Conservation (phyloP, 2,329 filamentous ascomycete species). For the Neonectria magnoliae region DNA sequence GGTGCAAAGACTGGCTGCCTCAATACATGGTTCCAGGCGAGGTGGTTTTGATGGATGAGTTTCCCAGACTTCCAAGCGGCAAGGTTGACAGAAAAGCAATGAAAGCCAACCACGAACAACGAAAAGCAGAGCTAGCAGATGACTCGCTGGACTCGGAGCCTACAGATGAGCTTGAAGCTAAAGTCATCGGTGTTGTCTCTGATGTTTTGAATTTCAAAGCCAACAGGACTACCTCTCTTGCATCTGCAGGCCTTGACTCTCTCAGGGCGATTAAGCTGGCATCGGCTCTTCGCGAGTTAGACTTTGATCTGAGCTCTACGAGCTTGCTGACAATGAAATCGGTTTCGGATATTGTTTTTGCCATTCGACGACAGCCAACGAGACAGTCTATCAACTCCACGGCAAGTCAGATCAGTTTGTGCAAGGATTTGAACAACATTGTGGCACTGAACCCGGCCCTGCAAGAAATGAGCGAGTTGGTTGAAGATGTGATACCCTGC, state of each 20-base stretch:
- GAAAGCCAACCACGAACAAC: constrained; percentile 57
- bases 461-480: constrained; percentile 32
- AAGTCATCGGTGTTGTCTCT: constrained; percentile 54
- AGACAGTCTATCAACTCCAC: neutral
- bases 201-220: constrained; percentile 53
- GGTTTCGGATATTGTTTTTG: constrained; percentile 45
- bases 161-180: constrained; percentile 33
- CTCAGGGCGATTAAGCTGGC: constrained; percentile 62
- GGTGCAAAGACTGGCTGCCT: constrained; percentile 80
- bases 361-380: constrained; percentile 16
- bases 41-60: constrained; percentile 68
- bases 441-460: constrained; percentile 28
- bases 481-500: constrained; percentile 66
- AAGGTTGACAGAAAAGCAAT: constrained; percentile 80
- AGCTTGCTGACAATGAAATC: constrained; percentile 69
- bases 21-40: constrained; percentile 85
- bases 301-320: constrained; percentile 65
- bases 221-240: constrained; percentile 54
- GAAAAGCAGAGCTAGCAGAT: constrained; percentile 24
- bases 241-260: constrained; percentile 72
- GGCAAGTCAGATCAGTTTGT: constrained; percentile 26
- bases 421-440: constrained; percentile 32
- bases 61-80: constrained; percentile 83
- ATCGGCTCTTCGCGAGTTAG: constrained; percentile 67
- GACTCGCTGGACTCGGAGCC: constrained; percentile 23